Evolutionary conservation across 148 eudicot genomes (phyloP), one percentile per base, ranked within the genome.

Genomic region (Silene latifolia): DNA sequence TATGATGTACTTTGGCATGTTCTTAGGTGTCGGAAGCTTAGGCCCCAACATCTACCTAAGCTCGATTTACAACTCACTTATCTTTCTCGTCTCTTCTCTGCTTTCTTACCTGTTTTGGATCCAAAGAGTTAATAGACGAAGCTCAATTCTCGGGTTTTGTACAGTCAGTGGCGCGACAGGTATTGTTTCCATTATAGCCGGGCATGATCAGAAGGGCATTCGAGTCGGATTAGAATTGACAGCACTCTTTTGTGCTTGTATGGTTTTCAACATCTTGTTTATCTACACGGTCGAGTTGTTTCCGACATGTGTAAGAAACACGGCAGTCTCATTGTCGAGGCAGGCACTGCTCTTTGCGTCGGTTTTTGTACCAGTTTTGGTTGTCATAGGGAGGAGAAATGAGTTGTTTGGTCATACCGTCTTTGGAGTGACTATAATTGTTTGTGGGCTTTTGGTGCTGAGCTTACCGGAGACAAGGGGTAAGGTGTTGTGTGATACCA

Each of bases 391-490:
- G 57, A 56, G 70, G 47, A 63, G 53, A 7, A 72, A 60, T 21
- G 56, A 44, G 27, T 15, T 58, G 3, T 25, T 80, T 8, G 53
- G 72, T 75, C 69, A 75, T 63, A 59, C 47, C n/a, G 53, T 75
- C 17, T 82, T 76, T 17, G 85, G 85, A 42, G 71, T 67, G 64
- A 78, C 60, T n/a, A 69, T 82, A 24, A n/a, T 72, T 47, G 27
- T 77, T 47, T 80, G 80, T 48, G 83, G 85, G 69, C 25, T 76
- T 20, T 57, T 83, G 27, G 83, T 77, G 39, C 46, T 77, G 15
- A 76, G 27, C 20, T 59, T 83, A 78, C 83, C 85, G 4, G 85
- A 83, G 77, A 83, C 85, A 2, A 76, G 63, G 58, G 83, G 85
- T 23, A 59, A 53, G 78, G 63, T 42, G 53, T 18, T 80, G 18